Evolutionary conservation across 371 early-diverging fungal species (phyloP).

Genomic region (Choanephora cucurbitarum): DNA sequence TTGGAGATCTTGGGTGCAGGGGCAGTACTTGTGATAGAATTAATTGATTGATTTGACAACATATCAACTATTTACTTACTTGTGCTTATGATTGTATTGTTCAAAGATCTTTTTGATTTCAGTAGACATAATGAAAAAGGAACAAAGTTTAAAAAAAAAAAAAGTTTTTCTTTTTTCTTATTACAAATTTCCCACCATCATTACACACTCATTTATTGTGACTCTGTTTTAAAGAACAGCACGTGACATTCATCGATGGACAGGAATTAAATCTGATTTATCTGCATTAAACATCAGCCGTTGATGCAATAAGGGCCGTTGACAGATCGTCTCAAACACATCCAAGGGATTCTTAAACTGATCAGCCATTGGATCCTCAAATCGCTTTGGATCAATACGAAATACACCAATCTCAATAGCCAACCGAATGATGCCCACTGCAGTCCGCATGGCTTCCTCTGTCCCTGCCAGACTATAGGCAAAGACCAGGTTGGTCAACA

Average conservation of each 20-base stretch:
- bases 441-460: slow-evolving; percentile 4
- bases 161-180: slow-evolving; percentile 3
- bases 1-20: slow-evolving; percentile 71
- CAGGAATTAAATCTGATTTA: not conserved
- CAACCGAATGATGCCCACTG: not conserved
- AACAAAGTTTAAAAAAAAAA: slow-evolving; percentile 9
- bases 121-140: slow-evolving; percentile 13
- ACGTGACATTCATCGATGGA: not conserved
- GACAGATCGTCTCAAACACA: not conserved
- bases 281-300: slow-evolving; percentile 1
- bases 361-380: not conserved
- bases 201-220: not conserved
- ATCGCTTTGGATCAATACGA: not conserved
- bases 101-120: slow-evolving; percentile 22
- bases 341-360: not conserved
- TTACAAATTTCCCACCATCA: slow-evolving; percentile 8
- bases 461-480: not conserved
- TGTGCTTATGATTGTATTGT: slow-evolving; percentile 24
- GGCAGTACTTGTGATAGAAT: slow-evolving; percentile 28
- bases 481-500: slow-evolving; percentile 24
- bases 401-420: slow-evolving; percentile 5
- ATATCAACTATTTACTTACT: slow-evolving; percentile 6
- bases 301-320: not conserved
- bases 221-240: not conserved
- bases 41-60: too few relatives aligned